phyloP scores from a whole-genome alignment of 106 monocot genomes.

The Narthecium ossifragum region DNA sequence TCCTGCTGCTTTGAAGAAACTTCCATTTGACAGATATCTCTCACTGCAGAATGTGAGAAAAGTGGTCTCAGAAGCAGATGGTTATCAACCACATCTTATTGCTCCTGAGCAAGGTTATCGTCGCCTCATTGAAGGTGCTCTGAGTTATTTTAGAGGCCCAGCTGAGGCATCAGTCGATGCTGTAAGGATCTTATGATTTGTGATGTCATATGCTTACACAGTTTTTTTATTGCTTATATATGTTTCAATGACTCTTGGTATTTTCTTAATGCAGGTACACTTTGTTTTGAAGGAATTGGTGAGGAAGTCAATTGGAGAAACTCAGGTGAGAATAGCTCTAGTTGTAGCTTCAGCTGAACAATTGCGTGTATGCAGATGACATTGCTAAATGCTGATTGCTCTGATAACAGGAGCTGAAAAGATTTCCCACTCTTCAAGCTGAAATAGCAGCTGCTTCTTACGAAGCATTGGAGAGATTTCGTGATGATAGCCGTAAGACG shows the following conservation, averaged over 20 bases:
- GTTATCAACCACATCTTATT: slow-evolving; percentile 81
- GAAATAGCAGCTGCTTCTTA: slow-evolving; percentile 71
- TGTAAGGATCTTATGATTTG: slow-evolving; percentile 27
- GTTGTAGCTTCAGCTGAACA: too few relatives aligned
- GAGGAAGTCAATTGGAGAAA: slow-evolving; percentile 50
- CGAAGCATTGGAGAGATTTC: slow-evolving; percentile 61
- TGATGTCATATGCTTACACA: too few relatives aligned
- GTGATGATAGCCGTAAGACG: slow-evolving; percentile 73
- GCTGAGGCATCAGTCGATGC: slow-evolving; percentile 82
- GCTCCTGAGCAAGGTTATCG: slow-evolving; percentile 82
- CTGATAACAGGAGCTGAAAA: slow-evolving; percentile 73
- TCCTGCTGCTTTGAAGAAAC: slow-evolving; percentile 70
- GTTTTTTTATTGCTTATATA: background rate
- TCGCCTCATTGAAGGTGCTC: slow-evolving; percentile 65
- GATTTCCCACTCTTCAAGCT: slow-evolving; percentile 70
- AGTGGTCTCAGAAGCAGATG: slow-evolving; percentile 72
- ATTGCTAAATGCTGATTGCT: too few relatives aligned
- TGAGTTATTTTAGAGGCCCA: slow-evolving; percentile 62
- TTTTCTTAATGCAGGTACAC: slow-evolving; percentile 26
- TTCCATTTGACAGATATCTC: slow-evolving; percentile 71
- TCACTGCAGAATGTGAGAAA: slow-evolving; percentile 67
- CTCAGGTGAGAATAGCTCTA: slow-evolving; percentile 36
- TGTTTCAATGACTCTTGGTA: too few relatives aligned
- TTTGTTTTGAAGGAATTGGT: slow-evolving; percentile 51
- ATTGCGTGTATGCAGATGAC: too few relatives aligned